Base-by-base conservation (phyloP, 768 basidiomycete genomes). In the Termitomyces sp. region DNA sequence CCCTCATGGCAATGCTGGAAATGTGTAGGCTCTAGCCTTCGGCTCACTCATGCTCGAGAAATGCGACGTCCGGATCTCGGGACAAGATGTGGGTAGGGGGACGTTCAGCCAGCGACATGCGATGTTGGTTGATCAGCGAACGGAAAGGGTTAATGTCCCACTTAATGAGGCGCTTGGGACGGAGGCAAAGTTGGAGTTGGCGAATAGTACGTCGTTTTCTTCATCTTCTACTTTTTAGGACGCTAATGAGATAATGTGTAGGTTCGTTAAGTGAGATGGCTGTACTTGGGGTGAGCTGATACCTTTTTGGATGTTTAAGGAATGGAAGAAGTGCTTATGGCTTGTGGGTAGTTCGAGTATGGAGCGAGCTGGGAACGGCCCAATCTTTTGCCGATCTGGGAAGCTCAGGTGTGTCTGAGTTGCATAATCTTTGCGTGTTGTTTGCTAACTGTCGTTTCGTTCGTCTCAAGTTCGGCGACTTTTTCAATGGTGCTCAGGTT, bases 41-140 rank as follows among this genome's bases (percentile, higher is more conserved):
- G 95, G 95, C 0, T 85, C 91, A 1, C 77, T 96, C 36, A 83
- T 96, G 85, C 73, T 83, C 2, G 88, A 93, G 55, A 92, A 92
- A 1, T 84, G 78, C 62, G 89, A 95, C 67, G 81, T 97, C 9
- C 83, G 94, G 16, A 91, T 97, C 35, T 94, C 93, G 2, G 95
- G 95, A 7, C 95, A 97, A 71, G 95, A 96, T 68, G 92, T 95
- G 0, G 95, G 94, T 0, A 71, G 94, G 41, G 94, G 95, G 2
- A 95, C 93, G 12, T 93, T 95, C 72, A 92, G 89, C 63, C 91
- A 93, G 54, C 77, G 89, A 6, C 95, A 96, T 71, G 93, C 93
- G 0, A 95, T 96, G 92, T 74, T 95, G 20, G 91, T 96, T 1
- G 85, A 97, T 68, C 95, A 96, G 71, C 82, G 82, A 68, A 88